These are phyloP conservation scores for Metschnikowia peoriensis DNA, from an alignment of 805 yeast genomes.

Conservation along the genomic window DNA sequence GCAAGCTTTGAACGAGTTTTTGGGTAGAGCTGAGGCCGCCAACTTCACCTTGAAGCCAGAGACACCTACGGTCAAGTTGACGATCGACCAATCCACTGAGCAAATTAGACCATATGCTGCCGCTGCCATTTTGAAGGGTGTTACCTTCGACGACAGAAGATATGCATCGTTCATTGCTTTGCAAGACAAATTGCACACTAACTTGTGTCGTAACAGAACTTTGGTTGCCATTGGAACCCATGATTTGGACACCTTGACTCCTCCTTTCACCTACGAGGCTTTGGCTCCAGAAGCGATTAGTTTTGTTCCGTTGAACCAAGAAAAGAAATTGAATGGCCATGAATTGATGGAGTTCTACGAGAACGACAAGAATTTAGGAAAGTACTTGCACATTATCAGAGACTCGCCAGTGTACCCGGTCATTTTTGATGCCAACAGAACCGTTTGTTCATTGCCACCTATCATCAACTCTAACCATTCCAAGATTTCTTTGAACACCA, in stretches of 20 bases:
- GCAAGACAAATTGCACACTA: slow-evolving; percentile 94
- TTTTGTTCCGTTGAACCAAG: slow-evolving; percentile 75
- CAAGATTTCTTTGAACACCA: slow-evolving; percentile 81
- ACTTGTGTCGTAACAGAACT: slow-evolving; percentile 95
- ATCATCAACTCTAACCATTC: slow-evolving; percentile 91
- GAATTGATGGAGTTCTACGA: slow-evolving; percentile 87
- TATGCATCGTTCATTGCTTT: slow-evolving; percentile 93
- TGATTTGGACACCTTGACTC: slow-evolving; percentile 75
- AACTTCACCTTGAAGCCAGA: slow-evolving; percentile 60
- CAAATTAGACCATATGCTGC: slow-evolving; percentile 89
- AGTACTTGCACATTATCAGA: slow-evolving; percentile 81
- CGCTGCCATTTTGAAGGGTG: slow-evolving; percentile 86
- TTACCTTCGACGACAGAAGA: slow-evolving; percentile 75
- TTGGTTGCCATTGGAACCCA: slow-evolving; percentile 99
- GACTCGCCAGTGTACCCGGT: slow-evolving; percentile 91
- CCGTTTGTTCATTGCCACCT: slow-evolving; percentile 93
- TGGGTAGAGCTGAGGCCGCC: slow-evolving; percentile 70
- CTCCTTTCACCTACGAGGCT: slow-evolving; percentile 88
- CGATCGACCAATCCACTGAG: slow-evolving; percentile 72
- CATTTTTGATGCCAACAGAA: slow-evolving; percentile 70
- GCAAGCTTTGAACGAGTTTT: slow-evolving; percentile 86
- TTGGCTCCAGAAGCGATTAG: slow-evolving; percentile 71
- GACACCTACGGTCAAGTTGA: slow-evolving; percentile 59
- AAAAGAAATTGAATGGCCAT: slow-evolving; percentile 66
- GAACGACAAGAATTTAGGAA: slow-evolving; percentile 84